Conservation (phyloP, 345 rosid genomes). For the Salix arbutifolia region DNA sequence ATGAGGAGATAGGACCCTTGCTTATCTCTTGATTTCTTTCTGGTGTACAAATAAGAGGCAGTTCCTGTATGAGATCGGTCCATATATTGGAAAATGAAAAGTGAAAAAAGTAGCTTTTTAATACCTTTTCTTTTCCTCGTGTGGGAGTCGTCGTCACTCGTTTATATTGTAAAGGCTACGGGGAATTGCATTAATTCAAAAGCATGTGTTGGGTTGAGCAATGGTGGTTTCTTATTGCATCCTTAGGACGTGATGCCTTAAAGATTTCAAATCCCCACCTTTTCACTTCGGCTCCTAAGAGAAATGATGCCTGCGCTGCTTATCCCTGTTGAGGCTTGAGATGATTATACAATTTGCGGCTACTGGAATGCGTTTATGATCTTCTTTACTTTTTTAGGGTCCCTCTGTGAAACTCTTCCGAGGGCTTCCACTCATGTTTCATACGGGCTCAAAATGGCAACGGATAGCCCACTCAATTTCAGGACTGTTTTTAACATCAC, state of each 20-base stretch:
- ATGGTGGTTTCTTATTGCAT: neutral
- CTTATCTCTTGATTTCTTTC: slow-evolving; percentile 16
- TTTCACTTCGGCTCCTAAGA: neutral
- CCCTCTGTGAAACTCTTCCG: too few species aligned
- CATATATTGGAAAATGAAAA: slow-evolving; percentile 17
- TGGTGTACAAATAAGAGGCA: slow-evolving; percentile 38
- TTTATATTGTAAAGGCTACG: neutral
- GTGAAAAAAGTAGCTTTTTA: neutral
- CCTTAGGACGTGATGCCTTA: neutral
- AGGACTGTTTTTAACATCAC: too few species aligned
- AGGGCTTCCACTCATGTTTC: too few species aligned
- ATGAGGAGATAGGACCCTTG: slow-evolving; percentile 15
- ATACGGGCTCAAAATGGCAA: too few species aligned
- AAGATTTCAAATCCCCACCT: too few species aligned
- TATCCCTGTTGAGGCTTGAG: too few species aligned
- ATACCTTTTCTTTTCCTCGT: neutral
- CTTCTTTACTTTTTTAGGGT: too few species aligned
- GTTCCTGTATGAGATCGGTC: slow-evolving; percentile 27
- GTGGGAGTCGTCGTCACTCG: neutral
- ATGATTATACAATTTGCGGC: too few species aligned
- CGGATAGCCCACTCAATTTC: too few species aligned
- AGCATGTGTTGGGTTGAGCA: neutral
- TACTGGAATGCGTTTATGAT: too few species aligned
- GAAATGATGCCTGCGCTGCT: too few species aligned
- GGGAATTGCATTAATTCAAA: neutral